Evolutionary conservation across 805 yeast species (phyloP).

Genomic region (Metschnikowia drakensbergensis): DNA sequence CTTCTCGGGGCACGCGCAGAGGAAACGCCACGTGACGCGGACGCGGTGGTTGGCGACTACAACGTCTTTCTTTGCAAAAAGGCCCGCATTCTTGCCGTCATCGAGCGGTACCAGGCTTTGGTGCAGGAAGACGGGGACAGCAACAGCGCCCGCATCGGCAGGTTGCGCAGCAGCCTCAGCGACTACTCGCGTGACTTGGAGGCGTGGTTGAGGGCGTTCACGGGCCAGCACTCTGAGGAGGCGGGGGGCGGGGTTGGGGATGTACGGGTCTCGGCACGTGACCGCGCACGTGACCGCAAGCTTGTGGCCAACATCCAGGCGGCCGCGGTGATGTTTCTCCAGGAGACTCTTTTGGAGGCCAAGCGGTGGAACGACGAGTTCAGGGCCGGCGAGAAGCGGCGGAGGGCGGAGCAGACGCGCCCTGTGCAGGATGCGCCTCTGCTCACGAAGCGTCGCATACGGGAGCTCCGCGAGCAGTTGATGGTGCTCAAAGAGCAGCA

Average conservation of each 20-base stretch:
- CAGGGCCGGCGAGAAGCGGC: constrained; percentile 27
- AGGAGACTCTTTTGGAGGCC: constrained; percentile 60
- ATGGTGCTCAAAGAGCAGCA: constrained; percentile 86
- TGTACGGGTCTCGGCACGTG: background rate
- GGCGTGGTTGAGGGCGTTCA: constrained; percentile 22
- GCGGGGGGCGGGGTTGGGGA: too few species aligned
- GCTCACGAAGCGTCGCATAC: constrained; percentile 49
- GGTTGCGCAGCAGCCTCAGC: constrained; percentile 23
- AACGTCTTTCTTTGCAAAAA: constrained; percentile 22
- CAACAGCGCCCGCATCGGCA: constrained; percentile 17
- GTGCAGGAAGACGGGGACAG: constrained; percentile 11
- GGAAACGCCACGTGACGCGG: background rate
- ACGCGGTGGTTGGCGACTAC: constrained; percentile 16
- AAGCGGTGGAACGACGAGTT: constrained; percentile 53
- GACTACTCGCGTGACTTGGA: constrained; percentile 33
- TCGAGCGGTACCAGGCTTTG: constrained; percentile 21
- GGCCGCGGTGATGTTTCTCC: constrained; percentile 57
- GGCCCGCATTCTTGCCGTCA: constrained; percentile 19
- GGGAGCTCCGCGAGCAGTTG: constrained; percentile 63
- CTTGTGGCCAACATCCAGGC: constrained; percentile 52
- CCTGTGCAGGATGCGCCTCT: constrained; percentile 18
- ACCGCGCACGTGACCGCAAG: constrained; percentile 5
- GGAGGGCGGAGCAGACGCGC: constrained; percentile 14
- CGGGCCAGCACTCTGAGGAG: constrained; percentile 10
- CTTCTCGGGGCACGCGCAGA: constrained; percentile 42